A percentile compares a stretch with the other conserved stretches of the same genome.
Conservation (phyloP, 176 grass and related monocot genomes). For the Raddia distichophylla region DNA sequence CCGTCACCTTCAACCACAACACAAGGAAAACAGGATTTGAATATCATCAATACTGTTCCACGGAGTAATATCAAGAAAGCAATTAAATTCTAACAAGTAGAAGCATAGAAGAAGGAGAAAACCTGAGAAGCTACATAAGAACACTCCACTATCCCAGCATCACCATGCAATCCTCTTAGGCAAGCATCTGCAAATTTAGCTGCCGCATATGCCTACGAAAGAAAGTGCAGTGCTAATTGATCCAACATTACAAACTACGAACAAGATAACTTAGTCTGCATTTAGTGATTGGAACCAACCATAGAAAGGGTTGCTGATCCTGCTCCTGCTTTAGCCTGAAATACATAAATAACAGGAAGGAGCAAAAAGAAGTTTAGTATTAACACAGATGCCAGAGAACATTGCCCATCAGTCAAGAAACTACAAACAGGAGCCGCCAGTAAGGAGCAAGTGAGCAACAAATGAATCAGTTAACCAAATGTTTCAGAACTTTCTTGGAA, state of each 20-base stretch:
- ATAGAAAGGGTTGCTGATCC: slow-evolving; percentile 90
- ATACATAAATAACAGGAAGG: not conserved
- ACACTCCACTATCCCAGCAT: slow-evolving; percentile 86
- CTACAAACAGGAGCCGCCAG: not conserved
- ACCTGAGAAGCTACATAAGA: slow-evolving; percentile 83
- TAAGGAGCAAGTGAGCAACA: not conserved
- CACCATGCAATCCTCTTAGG: slow-evolving; percentile 66
- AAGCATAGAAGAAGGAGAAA: slow-evolving; percentile 5
- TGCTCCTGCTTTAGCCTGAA: slow-evolving; percentile 88
- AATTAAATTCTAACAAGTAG: slow-evolving; percentile 19
- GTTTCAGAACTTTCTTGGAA: not conserved
- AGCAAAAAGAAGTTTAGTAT: not conserved
- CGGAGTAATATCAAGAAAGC: slow-evolving; percentile 4
- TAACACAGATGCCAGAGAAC: not conserved
- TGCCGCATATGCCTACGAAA: slow-evolving; percentile 68
- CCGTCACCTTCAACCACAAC: slow-evolving; percentile 64
- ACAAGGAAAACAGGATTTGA: slow-evolving; percentile 24
- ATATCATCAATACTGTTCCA: slow-evolving; percentile 12
- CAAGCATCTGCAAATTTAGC: slow-evolving; percentile 87
- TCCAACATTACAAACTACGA: not conserved
- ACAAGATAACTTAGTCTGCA: not conserved
- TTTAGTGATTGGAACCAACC: slow-evolving; percentile 50
- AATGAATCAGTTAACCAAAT: not conserved
- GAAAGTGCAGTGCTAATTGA: slow-evolving; percentile 7
- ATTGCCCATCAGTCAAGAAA: not conserved